A percentile compares a stretch with the other conserved stretches of the same genome.
phyloP scores from a whole-genome alignment of 345 rosid species.

The Syzygium jambos region DNA sequence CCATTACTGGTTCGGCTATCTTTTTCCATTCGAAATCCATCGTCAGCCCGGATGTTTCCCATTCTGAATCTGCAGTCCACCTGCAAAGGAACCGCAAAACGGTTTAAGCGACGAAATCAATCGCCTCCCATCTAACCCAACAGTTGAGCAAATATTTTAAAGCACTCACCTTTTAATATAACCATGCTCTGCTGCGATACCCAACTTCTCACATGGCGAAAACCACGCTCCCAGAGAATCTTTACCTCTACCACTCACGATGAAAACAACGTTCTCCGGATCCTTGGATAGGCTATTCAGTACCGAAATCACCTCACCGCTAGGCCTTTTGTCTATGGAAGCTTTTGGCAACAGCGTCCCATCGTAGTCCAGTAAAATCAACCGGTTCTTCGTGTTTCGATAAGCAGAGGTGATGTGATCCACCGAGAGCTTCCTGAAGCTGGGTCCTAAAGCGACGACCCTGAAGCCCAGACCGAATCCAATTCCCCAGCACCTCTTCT shows the following conservation, averaged over 20 bases:
- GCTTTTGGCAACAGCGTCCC: conserved; percentile 62
- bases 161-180: conserved; percentile 53
- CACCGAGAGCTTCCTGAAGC: conserved; percentile 47
- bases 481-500: conserved; percentile 66
- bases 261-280: conserved; percentile 59
- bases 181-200: conserved; percentile 87
- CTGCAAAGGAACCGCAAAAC: conserved; percentile 14
- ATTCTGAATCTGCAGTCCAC: conserved; percentile 44
- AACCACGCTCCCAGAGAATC: conserved; percentile 70
- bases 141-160: not conserved
- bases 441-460: conserved; percentile 59
- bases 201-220: conserved; percentile 48
- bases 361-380: conserved; percentile 80
- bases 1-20: conserved; percentile 72
- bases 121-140: not conserved
- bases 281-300: conserved; percentile 60
- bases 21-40: conserved; percentile 53
- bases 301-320: conserved; percentile 36
- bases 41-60: conserved; percentile 40
- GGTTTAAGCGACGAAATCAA: not conserved
- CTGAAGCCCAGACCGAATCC: conserved; percentile 69
- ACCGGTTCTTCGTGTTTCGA: conserved; percentile 34
- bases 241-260: conserved; percentile 82
- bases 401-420: conserved; percentile 52
- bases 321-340: conserved; percentile 49